Conservation (phyloP, 208 protist species). For the Endotrypanum monterogeii region DNA sequence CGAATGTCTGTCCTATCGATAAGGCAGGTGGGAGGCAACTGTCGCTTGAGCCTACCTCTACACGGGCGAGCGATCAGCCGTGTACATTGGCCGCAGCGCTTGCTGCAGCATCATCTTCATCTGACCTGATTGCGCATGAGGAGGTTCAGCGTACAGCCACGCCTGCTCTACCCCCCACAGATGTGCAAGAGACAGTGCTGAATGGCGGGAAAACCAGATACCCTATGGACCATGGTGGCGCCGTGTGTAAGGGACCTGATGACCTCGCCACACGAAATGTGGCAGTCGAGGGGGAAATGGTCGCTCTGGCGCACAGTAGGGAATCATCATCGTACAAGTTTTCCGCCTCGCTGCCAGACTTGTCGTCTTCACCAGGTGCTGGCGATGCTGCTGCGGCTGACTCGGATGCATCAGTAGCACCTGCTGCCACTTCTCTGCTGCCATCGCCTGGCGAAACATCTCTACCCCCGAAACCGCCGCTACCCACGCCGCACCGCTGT, state of each 20-base stretch:
- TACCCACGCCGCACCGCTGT: background rate
- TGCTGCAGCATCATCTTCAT: slow-evolving; percentile 5
- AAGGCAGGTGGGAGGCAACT: background rate
- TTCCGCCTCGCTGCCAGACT: background rate
- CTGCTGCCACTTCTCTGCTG: background rate
- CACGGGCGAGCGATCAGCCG: background rate
- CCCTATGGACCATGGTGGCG: background rate
- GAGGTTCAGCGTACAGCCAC: background rate
- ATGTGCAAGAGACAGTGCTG: background rate
- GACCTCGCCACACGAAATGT: background rate
- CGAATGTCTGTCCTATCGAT: background rate
- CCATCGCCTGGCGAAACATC: background rate
- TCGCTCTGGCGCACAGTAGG: background rate
- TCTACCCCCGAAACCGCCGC: background rate
- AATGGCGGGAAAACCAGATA: background rate
- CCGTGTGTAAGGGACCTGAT: background rate
- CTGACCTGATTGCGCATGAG: background rate
- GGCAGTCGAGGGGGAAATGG: background rate
- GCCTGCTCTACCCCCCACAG: too few species aligned
- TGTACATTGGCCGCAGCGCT: slow-evolving; percentile 14
- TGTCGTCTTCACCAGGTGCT: background rate
- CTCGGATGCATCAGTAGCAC: too few species aligned
- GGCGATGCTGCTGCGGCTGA: too few species aligned
- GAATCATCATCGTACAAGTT: background rate
- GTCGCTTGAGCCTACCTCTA: background rate